phyloP scores from a whole-genome alignment of 192 early-diverging fungal species.

The Coemansia sp. region DNA sequence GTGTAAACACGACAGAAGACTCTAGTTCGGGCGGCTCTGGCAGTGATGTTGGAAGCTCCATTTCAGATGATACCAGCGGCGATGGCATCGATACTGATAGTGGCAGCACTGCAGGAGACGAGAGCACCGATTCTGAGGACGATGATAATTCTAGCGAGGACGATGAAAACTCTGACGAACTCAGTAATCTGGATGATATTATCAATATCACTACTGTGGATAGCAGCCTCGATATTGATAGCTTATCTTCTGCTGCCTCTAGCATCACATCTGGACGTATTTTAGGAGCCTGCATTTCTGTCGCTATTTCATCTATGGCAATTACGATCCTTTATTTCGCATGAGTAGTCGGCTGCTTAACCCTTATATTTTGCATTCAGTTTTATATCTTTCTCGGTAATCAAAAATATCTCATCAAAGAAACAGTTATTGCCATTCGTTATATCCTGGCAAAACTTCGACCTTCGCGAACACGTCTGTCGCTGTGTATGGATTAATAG shows the following conservation, averaged over 20 bases:
- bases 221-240: background rate
- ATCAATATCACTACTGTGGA: background rate
- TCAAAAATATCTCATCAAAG: too few species aligned
- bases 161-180: background rate
- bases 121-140: too few species aligned
- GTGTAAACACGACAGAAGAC: background rate
- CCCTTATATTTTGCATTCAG: too few species aligned
- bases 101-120: too few species aligned
- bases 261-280: background rate
- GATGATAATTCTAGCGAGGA: too few species aligned
- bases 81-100: background rate
- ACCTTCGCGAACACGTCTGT: slow-evolving; percentile 10
- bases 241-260: background rate
- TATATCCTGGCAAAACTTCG: slow-evolving; percentile 1
- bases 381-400: too few species aligned
- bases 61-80: background rate
- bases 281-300: background rate
- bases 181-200: background rate
- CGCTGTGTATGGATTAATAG: slow-evolving; percentile 25
- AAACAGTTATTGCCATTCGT: too few species aligned
- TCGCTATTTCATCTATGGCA: background rate
- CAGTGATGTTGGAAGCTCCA: background rate
- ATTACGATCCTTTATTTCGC: background rate
- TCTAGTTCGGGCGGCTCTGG: background rate
- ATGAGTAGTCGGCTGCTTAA: background rate